A percentile compares a stretch with the other conserved stretches of the same genome.
These are phyloP conservation scores for Neurospora sp. DNA, from an alignment of 495 filamentous ascomycete species.

Conservation along the genomic window DNA sequence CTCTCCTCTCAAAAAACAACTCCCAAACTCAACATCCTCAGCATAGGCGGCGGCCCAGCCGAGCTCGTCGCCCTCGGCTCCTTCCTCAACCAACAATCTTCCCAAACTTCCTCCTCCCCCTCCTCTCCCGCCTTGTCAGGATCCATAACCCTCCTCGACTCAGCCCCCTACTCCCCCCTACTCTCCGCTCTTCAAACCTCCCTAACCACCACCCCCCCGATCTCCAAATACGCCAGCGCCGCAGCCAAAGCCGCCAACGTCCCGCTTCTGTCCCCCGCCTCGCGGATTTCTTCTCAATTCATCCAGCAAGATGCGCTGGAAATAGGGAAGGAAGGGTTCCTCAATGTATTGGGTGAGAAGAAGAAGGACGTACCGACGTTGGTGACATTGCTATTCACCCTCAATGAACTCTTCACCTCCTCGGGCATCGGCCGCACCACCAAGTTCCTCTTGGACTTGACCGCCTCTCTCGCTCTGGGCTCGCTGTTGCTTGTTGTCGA, in stretches of 20 bases:
- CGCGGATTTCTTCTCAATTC: slow-evolving; percentile 40
- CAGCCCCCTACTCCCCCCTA: slow-evolving; percentile 63
- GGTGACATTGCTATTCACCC: slow-evolving; percentile 81
- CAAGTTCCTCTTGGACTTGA: slow-evolving; percentile 56
- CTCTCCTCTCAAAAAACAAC: not conserved
- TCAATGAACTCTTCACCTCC: slow-evolving; percentile 86
- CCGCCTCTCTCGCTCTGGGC: slow-evolving; percentile 40
- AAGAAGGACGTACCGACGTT: slow-evolving; percentile 29
- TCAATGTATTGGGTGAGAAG: slow-evolving; percentile 21
- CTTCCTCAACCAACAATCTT: slow-evolving; percentile 38
- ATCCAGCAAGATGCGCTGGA: slow-evolving; percentile 53
- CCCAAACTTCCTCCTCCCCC: not conserved
- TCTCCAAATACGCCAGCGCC: slow-evolving; percentile 48
- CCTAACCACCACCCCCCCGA: slow-evolving; percentile 35
- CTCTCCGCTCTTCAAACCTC: slow-evolving; percentile 39
- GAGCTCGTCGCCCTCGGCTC: slow-evolving; percentile 71
- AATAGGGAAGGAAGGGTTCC: slow-evolving; percentile 31
- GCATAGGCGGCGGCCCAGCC: slow-evolving; percentile 80
- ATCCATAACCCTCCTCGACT: slow-evolving; percentile 59
- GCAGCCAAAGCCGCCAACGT: slow-evolving; percentile 34
- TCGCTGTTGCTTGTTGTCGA: slow-evolving; percentile 78
- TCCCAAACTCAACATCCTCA: slow-evolving; percentile 40
- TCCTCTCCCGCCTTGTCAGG: slow-evolving; percentile 13
- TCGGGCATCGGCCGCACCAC: slow-evolving; percentile 67
- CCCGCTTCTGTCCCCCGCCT: slow-evolving; percentile 26